These are phyloP conservation scores for Phaseolus coccineus DNA, from an alignment of 331 rosid genomes.

Conservation along the genomic window DNA sequence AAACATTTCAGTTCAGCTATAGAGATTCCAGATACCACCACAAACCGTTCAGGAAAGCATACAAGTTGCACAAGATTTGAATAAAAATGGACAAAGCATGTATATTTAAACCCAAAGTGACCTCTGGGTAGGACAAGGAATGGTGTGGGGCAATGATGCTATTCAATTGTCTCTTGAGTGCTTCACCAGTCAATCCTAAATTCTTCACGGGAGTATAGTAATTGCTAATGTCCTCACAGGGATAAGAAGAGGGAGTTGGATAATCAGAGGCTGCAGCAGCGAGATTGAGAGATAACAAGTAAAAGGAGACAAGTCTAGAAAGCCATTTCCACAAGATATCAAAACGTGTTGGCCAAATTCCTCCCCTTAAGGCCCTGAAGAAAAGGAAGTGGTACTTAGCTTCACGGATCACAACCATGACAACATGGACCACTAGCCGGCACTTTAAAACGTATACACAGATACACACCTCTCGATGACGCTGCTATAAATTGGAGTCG, in stretches of 20 bases:
- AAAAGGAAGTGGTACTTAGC: conserved; percentile 17
- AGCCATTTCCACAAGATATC: conserved; percentile 56
- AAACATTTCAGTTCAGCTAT: neutral
- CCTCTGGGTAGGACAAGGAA: conserved; percentile 69
- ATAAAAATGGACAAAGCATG: too few species aligned
- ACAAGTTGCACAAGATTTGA: neutral
- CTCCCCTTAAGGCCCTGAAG: conserved; percentile 45
- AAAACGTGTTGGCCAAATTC: conserved; percentile 39
- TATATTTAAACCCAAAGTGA: conserved; percentile 22
- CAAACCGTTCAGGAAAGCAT: too few species aligned
- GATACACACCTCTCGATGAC: conserved; percentile 7
- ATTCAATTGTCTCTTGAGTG: conserved; percentile 59
- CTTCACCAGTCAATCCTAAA: conserved; percentile 57
- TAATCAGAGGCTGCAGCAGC: conserved; percentile 54
- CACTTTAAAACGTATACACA: neutral
- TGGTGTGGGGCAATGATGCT: conserved; percentile 60
- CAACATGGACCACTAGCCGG: neutral
- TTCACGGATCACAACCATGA: conserved; percentile 6
- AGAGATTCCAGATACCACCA: neutral
- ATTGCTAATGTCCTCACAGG: conserved; percentile 59
- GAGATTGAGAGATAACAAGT: conserved; percentile 63
- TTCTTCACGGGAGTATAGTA: conserved; percentile 55
- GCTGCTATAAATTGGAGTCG: conserved; percentile 5
- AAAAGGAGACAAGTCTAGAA: conserved; percentile 56
- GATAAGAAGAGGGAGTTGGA: conserved; percentile 52